Evolutionary conservation across 192 early-diverging fungal species (phyloP).

Genomic region (Glomus cerebriforme): DNA sequence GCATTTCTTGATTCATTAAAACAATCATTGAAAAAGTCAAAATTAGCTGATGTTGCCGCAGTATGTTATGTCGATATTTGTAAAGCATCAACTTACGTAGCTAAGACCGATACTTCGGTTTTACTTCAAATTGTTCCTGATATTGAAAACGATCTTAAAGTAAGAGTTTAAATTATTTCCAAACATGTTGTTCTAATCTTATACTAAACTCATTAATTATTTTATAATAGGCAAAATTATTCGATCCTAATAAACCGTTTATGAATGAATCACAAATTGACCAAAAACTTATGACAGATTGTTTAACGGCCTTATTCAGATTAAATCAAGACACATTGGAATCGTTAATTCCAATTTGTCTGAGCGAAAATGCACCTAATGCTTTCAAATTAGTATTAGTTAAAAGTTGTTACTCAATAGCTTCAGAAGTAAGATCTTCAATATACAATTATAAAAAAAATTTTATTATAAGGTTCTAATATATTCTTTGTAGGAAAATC

Average conservation of each 20-base stretch:
- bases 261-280: slow-evolving; percentile 68
- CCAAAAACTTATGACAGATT: slow-evolving; percentile 73
- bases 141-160: slow-evolving; percentile 77
- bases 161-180: slow-evolving; percentile 24
- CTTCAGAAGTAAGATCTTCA: slow-evolving; percentile 49
- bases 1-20: slow-evolving; percentile 56
- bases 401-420: slow-evolving; percentile 71
- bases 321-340: slow-evolving; percentile 76
- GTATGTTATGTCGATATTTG: slow-evolving; percentile 77
- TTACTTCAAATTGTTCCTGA: slow-evolving; percentile 66
- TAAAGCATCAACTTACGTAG: slow-evolving; percentile 70
- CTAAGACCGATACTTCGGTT: slow-evolving; percentile 61
- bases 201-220: not conserved
- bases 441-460: not conserved
- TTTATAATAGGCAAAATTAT: slow-evolving; percentile 58
- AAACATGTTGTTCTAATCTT: not conserved
- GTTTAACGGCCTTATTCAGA: slow-evolving; percentile 76
- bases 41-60: slow-evolving; percentile 65
- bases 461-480: not conserved
- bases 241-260: slow-evolving; percentile 55
- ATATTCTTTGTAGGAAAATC: slow-evolving; percentile 35
- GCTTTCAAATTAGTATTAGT: slow-evolving; percentile 82
- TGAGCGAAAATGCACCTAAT: slow-evolving; percentile 68
- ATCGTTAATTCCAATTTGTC: slow-evolving; percentile 68
- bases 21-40: slow-evolving; percentile 53